Conservation (phyloP, 1,139 yeast species). For the Magnusiomyces clavatus region DNA sequence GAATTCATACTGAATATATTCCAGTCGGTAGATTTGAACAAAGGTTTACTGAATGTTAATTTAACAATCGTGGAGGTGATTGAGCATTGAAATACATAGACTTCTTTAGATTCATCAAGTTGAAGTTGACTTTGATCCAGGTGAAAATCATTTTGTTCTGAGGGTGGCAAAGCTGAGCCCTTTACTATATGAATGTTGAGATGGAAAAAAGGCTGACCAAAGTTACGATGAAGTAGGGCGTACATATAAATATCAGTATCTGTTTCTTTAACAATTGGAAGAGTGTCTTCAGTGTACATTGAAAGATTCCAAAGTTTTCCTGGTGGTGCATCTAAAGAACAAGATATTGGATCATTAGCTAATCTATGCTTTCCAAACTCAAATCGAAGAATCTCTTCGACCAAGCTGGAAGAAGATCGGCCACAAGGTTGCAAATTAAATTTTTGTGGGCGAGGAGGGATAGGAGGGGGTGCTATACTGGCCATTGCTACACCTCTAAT, state of each 20-base stretch:
- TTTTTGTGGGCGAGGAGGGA: neutral
- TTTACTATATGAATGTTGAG: neutral
- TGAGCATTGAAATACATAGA: constrained; percentile 17
- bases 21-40: constrained; percentile 20
- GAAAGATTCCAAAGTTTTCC: too few species aligned
- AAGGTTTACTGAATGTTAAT: constrained; percentile 23
- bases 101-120: constrained; percentile 13
- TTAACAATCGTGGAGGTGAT: constrained; percentile 18
- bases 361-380: neutral
- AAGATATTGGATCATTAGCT: neutral
- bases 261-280: constrained; percentile 7
- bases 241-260: constrained; percentile 7
- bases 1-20: constrained; percentile 18
- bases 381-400: constrained; percentile 23
- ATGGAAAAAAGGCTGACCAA: neutral
- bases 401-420: constrained; percentile 22
- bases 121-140: neutral
- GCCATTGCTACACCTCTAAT: too few species aligned
- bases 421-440: constrained; percentile 18
- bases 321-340: neutral
- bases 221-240: neutral
- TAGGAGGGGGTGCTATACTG: neutral
- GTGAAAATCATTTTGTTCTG: constrained; percentile 7
- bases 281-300: constrained; percentile 1
- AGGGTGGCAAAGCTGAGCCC: neutral